These are phyloP conservation scores for Chrysoporthe cubensis DNA, from an alignment of 2,329 filamentous ascomycete species.

Conservation along the genomic window DNA sequence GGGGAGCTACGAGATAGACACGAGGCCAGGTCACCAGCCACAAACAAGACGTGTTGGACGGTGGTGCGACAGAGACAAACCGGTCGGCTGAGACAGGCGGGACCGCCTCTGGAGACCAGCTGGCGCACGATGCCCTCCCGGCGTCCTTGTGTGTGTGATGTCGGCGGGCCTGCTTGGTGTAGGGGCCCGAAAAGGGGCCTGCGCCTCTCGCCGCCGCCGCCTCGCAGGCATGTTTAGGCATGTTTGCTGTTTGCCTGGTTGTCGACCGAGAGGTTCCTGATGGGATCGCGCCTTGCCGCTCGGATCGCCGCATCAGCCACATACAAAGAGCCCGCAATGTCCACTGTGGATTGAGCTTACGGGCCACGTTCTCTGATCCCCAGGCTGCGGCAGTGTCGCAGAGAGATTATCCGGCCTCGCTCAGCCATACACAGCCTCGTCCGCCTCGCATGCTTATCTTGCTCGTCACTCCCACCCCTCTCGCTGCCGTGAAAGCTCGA, in stretches of 20 bases:
- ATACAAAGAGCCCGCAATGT: neutral
- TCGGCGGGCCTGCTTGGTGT: neutral
- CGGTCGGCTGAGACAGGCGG: constrained; percentile 2
- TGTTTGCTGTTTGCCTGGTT: too few relatives aligned
- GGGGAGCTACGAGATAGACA: neutral
- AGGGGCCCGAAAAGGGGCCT: neutral
- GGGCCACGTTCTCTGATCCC: neutral
- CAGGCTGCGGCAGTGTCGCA: neutral
- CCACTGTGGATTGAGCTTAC: neutral
- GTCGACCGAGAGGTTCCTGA: neutral
- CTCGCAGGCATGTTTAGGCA: neutral
- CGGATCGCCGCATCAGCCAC: constrained; percentile 11
- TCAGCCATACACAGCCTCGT: constrained; percentile 20
- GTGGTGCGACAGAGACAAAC: constrained; percentile 5
- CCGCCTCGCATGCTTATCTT: constrained; percentile 1
- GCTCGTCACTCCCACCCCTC: neutral
- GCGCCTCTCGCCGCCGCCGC: neutral
- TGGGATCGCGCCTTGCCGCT: neutral
- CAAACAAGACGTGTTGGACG: neutral
- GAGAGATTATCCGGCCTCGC: neutral
- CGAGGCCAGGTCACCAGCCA: neutral
- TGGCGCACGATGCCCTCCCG: neutral
- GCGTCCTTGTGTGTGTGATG: neutral
- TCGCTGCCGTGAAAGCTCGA: neutral
- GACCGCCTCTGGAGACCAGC: constrained; percentile 1